Conservation (phyloP, 1,284 basidiomycete species). For the Sanguinoderma infundibulare region DNA sequence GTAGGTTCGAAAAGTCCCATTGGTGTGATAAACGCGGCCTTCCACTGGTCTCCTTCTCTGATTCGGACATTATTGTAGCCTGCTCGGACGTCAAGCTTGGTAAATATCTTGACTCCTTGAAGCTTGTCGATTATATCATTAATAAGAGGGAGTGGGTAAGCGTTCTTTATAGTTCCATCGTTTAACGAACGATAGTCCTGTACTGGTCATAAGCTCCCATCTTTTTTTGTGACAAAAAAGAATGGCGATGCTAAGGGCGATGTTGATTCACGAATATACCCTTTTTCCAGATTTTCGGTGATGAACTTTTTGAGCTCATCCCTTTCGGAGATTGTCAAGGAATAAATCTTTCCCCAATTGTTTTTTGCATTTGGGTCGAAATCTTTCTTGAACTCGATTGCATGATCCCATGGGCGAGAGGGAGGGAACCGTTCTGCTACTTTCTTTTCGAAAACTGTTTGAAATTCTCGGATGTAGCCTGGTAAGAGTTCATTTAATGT, state of each 20-base stretch:
- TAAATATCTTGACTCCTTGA: neutral
- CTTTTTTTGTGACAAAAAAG: constrained; percentile 44
- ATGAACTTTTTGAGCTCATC: neutral
- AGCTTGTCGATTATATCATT: constrained; percentile 3
- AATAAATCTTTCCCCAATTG: neutral
- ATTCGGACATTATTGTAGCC: constrained; percentile 13
- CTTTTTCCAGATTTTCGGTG: neutral
- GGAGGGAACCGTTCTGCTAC: neutral
- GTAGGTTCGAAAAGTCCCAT: constrained; percentile 3
- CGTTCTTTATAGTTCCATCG: constrained; percentile 36
- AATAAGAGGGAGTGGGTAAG: constrained; percentile 6
- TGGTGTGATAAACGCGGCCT: constrained; percentile 6
- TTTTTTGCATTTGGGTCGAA: no score
- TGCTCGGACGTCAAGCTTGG: constrained; percentile 1
- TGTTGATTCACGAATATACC: constrained; percentile 19
- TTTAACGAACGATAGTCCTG: constrained; percentile 30
- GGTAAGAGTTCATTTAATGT: constrained; percentile 1
- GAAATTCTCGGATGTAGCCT: neutral
- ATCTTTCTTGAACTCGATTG: neutral
- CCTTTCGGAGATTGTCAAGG: neutral
- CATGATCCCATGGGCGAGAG: neutral
- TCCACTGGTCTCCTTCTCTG: constrained; percentile 6
- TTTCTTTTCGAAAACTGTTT: constrained; percentile 1
- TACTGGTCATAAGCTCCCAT: constrained; percentile 23
- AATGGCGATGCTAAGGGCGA: constrained; percentile 33